Evolutionary conservation across 2,329 filamentous ascomycete genomes (phyloP).

Genomic region (Penicillium sp.): DNA sequence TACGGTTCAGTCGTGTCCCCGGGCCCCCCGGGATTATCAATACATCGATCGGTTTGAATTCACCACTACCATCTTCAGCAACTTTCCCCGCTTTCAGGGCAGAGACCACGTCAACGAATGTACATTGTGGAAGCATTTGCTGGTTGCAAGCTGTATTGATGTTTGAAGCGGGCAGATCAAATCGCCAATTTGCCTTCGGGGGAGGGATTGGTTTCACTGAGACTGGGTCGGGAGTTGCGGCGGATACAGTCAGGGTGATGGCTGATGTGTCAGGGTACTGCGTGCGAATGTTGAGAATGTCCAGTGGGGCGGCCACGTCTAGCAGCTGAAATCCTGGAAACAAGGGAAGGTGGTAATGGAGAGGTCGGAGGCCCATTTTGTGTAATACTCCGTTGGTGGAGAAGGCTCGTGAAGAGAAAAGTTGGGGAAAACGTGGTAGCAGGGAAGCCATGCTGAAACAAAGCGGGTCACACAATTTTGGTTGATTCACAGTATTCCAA

Average conservation of each 20-base stretch:
- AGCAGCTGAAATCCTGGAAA: slow-evolving; percentile 7
- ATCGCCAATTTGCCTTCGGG: neutral
- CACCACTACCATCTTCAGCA: neutral
- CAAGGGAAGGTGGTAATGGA: slow-evolving; percentile 8
- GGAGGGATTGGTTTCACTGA: slow-evolving; percentile 7
- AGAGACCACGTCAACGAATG: slow-evolving; percentile 3
- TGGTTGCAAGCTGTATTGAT: slow-evolving; percentile 4
- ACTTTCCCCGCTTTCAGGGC: slow-evolving; percentile 2
- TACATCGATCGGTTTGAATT: slow-evolving; percentile 4
- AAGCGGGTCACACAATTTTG: neutral
- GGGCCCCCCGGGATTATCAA: slow-evolving; percentile 5
- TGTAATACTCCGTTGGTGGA: neutral
- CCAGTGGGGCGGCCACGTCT: slow-evolving; percentile 4
- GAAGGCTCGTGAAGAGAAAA: neutral
- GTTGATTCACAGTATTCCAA: neutral
- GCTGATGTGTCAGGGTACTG: slow-evolving; percentile 1
- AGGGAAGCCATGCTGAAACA: neutral
- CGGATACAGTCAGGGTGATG: slow-evolving; percentile 7
- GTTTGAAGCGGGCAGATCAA: neutral
- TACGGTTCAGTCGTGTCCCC: slow-evolving; percentile 1
- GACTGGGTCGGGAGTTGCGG: slow-evolving; percentile 4
- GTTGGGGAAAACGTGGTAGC: neutral
- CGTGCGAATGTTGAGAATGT: slow-evolving; percentile 7
- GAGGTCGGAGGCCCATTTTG: slow-evolving; percentile 2
- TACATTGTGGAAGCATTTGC: slow-evolving; percentile 6